Evolutionary conservation across 768 basidiomycete genomes (phyloP), one percentile per base, ranked within the genome.

Genomic region (Calvatia gigantea): DNA sequence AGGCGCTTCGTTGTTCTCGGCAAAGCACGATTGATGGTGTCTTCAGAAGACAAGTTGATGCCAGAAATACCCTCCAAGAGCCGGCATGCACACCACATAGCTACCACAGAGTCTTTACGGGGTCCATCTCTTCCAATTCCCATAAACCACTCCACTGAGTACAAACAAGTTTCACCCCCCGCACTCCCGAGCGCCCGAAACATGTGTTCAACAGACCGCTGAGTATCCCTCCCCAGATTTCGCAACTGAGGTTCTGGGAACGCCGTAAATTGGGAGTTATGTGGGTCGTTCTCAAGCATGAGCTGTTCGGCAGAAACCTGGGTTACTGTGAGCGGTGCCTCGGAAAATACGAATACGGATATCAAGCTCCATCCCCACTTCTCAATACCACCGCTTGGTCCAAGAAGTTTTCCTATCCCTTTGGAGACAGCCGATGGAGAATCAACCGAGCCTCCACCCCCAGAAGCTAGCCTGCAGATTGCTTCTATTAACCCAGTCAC

Each of bases 301-400:
- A 84, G 70, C 52, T 79, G 83, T 0, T 78, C 80, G 2, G 74
- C 68, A 3, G 84, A 77, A 2, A 76, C 69, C 52, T 74, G 71
- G 12, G 80, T 75, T 9, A 81, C 65, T 5, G 74, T 69, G 47
- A 83, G 67, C 6, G 74, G 69, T n/a, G 80, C 87, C 59, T 76
- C 74, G 2, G 68, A 71, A 54, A 98, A 83, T 61, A 93, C 86
- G 35, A 98, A 71, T n/a, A 88, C 90, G 0, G 83, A 81, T 27
- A 98, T 76, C 3, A 99, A 65, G 45, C 82, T 81, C 87, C 89
- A 94, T 3, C 93, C 91, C 96, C 94, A 98, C 67, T 86, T 86
- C 62, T 97, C 93, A 15, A 97, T 83, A 0, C 89, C 87, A 5
- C 93, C 92, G 0, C 73, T 79, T 1, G 93, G 87, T 3, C 94